Evolutionary conservation across 2,329 filamentous ascomycete species (phyloP), one percentile per base, ranked within the genome.

Genomic region (Venturia pyrina): DNA sequence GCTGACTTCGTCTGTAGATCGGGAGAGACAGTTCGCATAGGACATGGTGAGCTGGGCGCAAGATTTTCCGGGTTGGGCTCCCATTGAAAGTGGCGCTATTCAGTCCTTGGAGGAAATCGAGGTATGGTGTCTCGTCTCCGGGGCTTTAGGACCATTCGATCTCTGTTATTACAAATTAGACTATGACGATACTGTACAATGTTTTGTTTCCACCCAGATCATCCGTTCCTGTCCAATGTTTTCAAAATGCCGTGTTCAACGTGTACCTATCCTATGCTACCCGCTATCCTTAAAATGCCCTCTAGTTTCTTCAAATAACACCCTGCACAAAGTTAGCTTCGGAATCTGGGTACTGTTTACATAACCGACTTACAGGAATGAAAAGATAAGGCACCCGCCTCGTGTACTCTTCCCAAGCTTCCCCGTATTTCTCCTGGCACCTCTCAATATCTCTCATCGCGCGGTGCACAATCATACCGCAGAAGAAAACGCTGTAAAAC

Each of bases 401-500:
- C 81, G 90, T 88, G 74, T 96, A 96, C 80, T 93, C 87, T 59
- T 79, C 78, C 91, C 91, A 96, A 15, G 89, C 87, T 69, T 91
- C 87, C 28, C 90, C 90, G 76, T 96, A 96, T 81, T 90, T 92
- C 71, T 81, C 81, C 65, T 85, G 83, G 77, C 91, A 96, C 69
- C 87, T 82, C 74, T 89, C 81, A 67, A 93, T 90, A 73, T 96
- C 91, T 67, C 91, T 83, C 69, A 80, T 80, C 5, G 90, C 88
- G 67, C 91, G 88, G 76, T 96, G 91, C 11, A 86, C 81, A 72
- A 95, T 93, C 90, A 93, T 93, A 70, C 78, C 78, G 21, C 81
- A 80, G 75, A 96, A 96, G 80, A 96, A 96, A 44, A 89, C 76
- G 0, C 90, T 89, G 74, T 96, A 93, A 77, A 96, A 95, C 90